Percentiles rank a stretch among this genome's conserved stretches.
These are phyloP conservation scores for Phytopythium vexans DNA, from an alignment of 352 stramenopile genomes.

Conservation along the genomic window DNA sequence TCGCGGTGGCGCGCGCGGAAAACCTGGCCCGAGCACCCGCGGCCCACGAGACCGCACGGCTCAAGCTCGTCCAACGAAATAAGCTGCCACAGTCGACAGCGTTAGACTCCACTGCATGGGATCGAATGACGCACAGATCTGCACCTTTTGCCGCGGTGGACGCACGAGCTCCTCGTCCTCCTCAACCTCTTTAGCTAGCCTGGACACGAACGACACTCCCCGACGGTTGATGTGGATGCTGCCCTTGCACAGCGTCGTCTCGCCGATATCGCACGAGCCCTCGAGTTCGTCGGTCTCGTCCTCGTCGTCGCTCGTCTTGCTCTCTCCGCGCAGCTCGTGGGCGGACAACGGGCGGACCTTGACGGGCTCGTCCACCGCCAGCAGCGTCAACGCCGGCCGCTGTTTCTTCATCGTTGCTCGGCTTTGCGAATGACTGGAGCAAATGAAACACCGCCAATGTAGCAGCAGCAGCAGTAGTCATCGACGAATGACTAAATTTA, in stretches of 20 bases:
- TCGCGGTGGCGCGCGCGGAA: slow-evolving; percentile 43
- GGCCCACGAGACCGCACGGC: slow-evolving; percentile 45
- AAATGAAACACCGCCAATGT: too few species aligned
- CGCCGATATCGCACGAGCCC: slow-evolving; percentile 66
- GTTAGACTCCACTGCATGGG: too few species aligned
- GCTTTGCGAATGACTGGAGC: too few species aligned
- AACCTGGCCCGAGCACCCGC: slow-evolving; percentile 63
- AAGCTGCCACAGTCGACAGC: slow-evolving; percentile 9
- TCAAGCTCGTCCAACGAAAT: slow-evolving; percentile 56
- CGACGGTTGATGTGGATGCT: slow-evolving; percentile 60
- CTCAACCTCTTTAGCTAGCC: slow-evolving; percentile 12
- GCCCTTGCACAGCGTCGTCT: slow-evolving; percentile 69
- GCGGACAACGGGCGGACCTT: slow-evolving; percentile 1
- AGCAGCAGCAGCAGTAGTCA: too few species aligned
- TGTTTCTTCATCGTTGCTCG: slow-evolving; percentile 9
- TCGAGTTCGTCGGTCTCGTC: slow-evolving; percentile 47
- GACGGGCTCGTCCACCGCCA: slow-evolving; percentile 14
- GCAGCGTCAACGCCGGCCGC: slow-evolving; percentile 12
- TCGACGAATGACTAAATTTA: slow-evolving; percentile 2
- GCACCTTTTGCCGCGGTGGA: slow-evolving; percentile 8
- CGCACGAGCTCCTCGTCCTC: slow-evolving; percentile 13
- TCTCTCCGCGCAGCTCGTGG: slow-evolving; percentile 1
- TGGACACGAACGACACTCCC: slow-evolving; percentile 50
- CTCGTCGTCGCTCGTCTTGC: slow-evolving; percentile 9
- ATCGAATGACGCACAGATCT: neutral